phyloP scores from a whole-genome alignment of 495 filamentous ascomycete genomes.

The Aspergillus nanangensis region DNA sequence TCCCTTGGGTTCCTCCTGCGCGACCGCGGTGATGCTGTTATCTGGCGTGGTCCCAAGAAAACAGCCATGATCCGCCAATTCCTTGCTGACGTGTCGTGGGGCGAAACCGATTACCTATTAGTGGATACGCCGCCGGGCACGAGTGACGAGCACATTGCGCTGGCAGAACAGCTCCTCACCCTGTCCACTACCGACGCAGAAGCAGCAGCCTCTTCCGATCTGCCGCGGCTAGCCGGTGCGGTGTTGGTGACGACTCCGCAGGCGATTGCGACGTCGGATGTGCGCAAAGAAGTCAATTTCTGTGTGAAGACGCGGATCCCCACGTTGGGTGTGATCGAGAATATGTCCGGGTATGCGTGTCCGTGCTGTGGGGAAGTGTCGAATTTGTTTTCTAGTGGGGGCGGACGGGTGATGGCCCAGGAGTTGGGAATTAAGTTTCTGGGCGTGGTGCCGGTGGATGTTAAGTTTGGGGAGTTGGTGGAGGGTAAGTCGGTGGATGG shows the following conservation, averaged over 20 bases:
- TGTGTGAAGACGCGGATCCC: conserved; percentile 80
- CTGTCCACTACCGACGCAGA: conserved; percentile 34
- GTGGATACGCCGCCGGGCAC: conserved; percentile 97
- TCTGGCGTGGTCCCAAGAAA: conserved; percentile 98
- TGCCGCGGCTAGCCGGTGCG: conserved; percentile 65
- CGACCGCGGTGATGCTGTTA: conserved; percentile 79
- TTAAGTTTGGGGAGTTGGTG: conserved; percentile 61
- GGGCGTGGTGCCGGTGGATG: conserved; percentile 85
- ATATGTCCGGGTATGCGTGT: conserved; percentile 96
- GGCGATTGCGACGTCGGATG: conserved; percentile 87
- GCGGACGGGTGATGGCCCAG: conserved; percentile 82
- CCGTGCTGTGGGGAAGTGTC: conserved; percentile 92
- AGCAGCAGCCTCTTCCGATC: conserved; percentile 9
- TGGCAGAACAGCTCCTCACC: conserved; percentile 77
- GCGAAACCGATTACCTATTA: conserved; percentile 77
- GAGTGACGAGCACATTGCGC: conserved; percentile 93
- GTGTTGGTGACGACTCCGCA: conserved; percentile 96
- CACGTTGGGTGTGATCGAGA: conserved; percentile 88
- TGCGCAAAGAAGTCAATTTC: conserved; percentile 95
- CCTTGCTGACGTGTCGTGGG: conserved; percentile 89
- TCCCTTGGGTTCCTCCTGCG: conserved; percentile 88
- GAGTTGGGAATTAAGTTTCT: conserved; percentile 82
- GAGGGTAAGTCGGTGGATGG: conserved; percentile 50
- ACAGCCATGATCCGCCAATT: conserved; percentile 99
- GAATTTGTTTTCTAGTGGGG: conserved; percentile 86